Percentiles rank a stretch among this genome's conserved stretches.
phyloP scores from a whole-genome alignment of 345 rosid genomes.

The Camelina neglecta region DNA sequence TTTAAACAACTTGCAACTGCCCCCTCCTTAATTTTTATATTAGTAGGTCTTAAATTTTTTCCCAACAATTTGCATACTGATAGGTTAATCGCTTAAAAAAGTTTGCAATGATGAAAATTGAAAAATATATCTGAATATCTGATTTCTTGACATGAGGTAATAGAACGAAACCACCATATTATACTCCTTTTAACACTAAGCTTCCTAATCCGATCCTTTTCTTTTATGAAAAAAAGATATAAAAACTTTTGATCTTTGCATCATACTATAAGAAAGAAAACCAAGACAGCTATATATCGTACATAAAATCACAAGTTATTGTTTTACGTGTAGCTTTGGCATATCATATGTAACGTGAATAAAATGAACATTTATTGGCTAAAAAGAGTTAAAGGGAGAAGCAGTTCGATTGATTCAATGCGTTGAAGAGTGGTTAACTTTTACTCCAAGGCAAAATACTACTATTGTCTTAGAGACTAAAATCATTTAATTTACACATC shows the following conservation, averaged over 20 bases:
- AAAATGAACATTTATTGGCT: background rate
- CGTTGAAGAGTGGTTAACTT: background rate
- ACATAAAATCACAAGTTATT: background rate
- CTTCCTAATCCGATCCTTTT: background rate
- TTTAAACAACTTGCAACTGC: background rate
- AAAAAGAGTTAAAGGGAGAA: background rate
- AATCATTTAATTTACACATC: background rate
- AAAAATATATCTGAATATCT: too few relatives aligned
- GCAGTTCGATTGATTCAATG: background rate
- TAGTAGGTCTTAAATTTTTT: background rate
- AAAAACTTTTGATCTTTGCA: background rate
- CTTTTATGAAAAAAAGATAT: background rate
- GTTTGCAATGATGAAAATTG: background rate
- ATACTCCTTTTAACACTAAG: background rate
- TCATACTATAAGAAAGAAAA: too few relatives aligned
- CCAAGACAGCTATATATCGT: too few relatives aligned
- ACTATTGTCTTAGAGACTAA: background rate
- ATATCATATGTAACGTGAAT: background rate
- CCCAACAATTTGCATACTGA: background rate
- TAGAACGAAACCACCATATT: background rate
- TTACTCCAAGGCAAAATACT: background rate
- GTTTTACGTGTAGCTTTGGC: conserved; percentile 1
- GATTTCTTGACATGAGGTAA: background rate
- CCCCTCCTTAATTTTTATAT: background rate
- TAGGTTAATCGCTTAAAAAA: too few relatives aligned